Evolutionary conservation across 2,329 filamentous ascomycete genomes (phyloP), one percentile per base, ranked within the genome.

Genomic region (Aspergillus felis): DNA sequence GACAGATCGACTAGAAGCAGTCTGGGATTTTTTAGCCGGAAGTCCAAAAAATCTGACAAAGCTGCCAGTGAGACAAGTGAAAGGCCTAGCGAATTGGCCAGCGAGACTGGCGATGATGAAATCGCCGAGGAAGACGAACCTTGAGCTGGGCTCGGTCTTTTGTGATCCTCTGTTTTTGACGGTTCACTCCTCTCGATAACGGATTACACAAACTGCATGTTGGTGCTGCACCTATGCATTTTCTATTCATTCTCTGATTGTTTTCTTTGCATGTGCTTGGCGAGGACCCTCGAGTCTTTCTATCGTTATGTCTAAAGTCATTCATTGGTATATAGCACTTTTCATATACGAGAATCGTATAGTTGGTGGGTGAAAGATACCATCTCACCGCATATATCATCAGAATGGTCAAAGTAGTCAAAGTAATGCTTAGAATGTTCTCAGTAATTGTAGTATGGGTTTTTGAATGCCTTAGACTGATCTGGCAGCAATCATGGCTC

Each of bases 1-100:
- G 78, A 79, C 57, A 76, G 74, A 57, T 73, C 70, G 7, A 76
- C 68, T 27, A 71, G 78, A 54, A 75, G 74, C 54, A 78, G 77
- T 53, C 68, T 80, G 17, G 76, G 75, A 27, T 78, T 79, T 63
- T 80, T 81, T 53, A 76, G 76, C 60, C 74, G 79, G 54, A 81
- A 79, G 67, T 74, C 74, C 17, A 76, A 73, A 60, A 78, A 75
- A 55, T 71, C 72, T 8, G 74, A 76, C 54, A 77, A 75, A 62
- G 67, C 69, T 17, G 60, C 70, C 3, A 76, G 75, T 58, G 78
- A 79, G 67, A 74, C 70, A 46, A 76, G 75, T 58, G 76, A 78
- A 57, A 69, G 70, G 49, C 71, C 76, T 9, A 78, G 76, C 60
- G 76, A 78, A 58, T 71, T 68, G 55, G 69, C 74, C 17, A 78